phyloP scores from a whole-genome alignment of 345 rosid genomes.

The Populus simonii region DNA sequence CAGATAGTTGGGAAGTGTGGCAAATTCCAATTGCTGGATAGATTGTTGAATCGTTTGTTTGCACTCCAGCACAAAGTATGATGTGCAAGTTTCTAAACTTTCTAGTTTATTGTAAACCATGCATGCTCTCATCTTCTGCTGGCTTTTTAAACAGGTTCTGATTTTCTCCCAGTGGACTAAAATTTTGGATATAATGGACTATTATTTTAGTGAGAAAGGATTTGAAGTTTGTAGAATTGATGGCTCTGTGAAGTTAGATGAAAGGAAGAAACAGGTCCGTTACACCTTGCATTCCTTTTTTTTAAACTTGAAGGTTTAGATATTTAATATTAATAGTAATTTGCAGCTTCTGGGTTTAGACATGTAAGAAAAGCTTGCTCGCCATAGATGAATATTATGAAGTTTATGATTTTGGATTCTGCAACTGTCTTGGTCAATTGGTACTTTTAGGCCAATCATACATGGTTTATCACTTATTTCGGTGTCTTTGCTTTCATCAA shows the following conservation, averaged over 20 bases:
- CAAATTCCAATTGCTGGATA: slow-evolving; percentile 77
- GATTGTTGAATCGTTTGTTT: slow-evolving; percentile 58
- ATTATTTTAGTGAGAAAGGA: slow-evolving; percentile 88
- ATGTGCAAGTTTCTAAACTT: slow-evolving; percentile 2
- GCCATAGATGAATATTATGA: not conserved
- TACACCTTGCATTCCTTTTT: not conserved
- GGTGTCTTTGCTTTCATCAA: not conserved
- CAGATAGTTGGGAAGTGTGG: slow-evolving; percentile 88
- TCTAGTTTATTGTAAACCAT: slow-evolving; percentile 5
- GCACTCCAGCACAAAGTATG: slow-evolving; percentile 77
- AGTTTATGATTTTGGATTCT: not conserved
- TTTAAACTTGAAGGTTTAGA: too few species aligned
- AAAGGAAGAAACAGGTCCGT: slow-evolving; percentile 82
- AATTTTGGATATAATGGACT: slow-evolving; percentile 86
- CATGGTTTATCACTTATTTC: not conserved
- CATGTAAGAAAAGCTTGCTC: not conserved
- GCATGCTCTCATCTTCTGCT: slow-evolving; percentile 16
- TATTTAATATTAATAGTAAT: too few species aligned
- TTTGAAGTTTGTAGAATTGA: slow-evolving; percentile 88
- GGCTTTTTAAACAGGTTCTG: slow-evolving; percentile 56
- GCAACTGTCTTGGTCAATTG: not conserved
- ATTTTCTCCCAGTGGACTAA: slow-evolving; percentile 92
- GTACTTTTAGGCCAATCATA: not conserved
- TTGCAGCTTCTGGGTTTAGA: not conserved
- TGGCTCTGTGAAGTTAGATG: slow-evolving; percentile 69